phyloP scores from a whole-genome alignment of 257 asterid species.

The Capsicum pubescens region DNA sequence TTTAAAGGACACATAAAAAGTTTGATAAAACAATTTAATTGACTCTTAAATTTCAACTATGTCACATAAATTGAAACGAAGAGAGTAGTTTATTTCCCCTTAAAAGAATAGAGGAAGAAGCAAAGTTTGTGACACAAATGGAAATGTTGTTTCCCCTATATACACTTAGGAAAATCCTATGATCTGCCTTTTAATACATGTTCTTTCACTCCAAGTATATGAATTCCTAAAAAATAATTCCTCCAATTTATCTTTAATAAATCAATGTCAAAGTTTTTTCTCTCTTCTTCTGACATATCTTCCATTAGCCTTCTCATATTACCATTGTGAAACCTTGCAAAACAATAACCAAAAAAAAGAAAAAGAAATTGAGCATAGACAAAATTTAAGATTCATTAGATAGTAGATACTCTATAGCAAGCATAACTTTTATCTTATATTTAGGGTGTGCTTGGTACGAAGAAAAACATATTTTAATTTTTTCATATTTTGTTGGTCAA shows the following conservation, averaged over 20 bases:
- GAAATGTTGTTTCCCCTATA: background rate
- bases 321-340: constrained; percentile 21
- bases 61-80: no score
- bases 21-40: no score
- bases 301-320: background rate
- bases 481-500: no score
- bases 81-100: background rate
- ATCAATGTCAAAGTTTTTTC: background rate
- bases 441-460: no score
- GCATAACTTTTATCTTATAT: no score
- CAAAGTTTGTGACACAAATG: background rate
- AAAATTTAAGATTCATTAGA: background rate
- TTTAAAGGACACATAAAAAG: no score
- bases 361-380: background rate
- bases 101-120: background rate
- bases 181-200: background rate
- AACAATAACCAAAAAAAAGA: fast-evolving
- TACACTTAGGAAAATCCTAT: background rate
- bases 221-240: background rate
- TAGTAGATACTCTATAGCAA: no score
- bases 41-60: no score
- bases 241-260: background rate
- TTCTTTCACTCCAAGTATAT: background rate
- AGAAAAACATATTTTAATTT: no score
- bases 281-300: constrained; percentile 10